Base-by-base conservation (phyloP, 2,329 filamentous ascomycete genomes). In the Sporothrix curviconia region DNA sequence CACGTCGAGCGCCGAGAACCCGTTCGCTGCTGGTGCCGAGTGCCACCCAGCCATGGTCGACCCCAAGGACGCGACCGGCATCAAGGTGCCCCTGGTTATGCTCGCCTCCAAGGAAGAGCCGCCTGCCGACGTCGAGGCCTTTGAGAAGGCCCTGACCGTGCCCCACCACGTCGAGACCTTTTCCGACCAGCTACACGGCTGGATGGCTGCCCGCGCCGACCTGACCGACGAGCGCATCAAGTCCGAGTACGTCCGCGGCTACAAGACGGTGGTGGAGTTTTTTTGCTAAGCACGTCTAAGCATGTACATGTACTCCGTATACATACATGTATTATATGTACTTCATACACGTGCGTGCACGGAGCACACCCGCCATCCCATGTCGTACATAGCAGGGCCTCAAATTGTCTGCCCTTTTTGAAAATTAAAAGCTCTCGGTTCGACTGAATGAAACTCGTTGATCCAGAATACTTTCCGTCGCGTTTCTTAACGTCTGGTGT, bases 181-280 rank as follows among this genome's bases (percentile, higher is more conserved):
- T 65, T 64, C 66, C 24, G 83, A 83, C 65, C 85, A 87, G 76
- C 78, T 84, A 66, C 86, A 89, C 70, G 86, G 86, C 44, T 89
- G 85, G 84, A 89, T 89, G 86, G 83, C 82, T 1, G 85, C 86
- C 1, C 78, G 85, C 25, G 76, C 79, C 0, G 73, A 87, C 65
- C 71, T 89, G 30, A 73, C 76, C 34, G 73, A 85, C 47, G 71
- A 75, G 50, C 77, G 76, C 42, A 79, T 83, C 66, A 81, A 79
- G 69, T 77, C 79, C 62, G 85, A 85, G 72, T 85, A 84, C 61
- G 74, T 76, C 47, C 78, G 84, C 47, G 83, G 81, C 3, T 87
- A 83, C 71, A 76, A 80, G 73, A 79, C 76, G 15, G 72, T 85
- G 19, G 65, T 85, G 40, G 70, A 74, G 47, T 86, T 86, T 70